Evolutionary conservation across 768 basidiomycete genomes (phyloP).

Genomic region (Chlorophyllum brunneum): DNA sequence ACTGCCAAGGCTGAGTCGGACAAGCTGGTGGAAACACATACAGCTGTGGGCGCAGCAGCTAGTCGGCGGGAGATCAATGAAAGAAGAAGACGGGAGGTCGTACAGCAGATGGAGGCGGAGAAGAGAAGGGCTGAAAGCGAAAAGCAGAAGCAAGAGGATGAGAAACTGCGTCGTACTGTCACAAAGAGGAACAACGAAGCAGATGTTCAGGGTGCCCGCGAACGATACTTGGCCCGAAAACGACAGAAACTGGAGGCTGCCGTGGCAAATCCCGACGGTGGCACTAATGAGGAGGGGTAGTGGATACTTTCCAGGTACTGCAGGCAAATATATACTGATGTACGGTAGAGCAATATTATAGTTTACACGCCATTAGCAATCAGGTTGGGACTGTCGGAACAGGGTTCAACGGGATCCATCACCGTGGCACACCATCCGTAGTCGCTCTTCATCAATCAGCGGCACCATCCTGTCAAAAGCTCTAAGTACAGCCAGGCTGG

Average conservation of each 20-base stretch:
- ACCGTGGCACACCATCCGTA: conserved; percentile 20
- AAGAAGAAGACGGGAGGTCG: conserved; percentile 74
- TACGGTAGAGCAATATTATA: conserved; percentile 1
- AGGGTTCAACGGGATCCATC: conserved; percentile 6
- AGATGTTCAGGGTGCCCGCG: conserved; percentile 70
- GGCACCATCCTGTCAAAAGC: conserved; percentile 49
- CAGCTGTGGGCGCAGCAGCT: conserved; percentile 84
- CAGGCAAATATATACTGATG: neutral
- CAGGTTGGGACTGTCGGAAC: neutral
- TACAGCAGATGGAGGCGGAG: conserved; percentile 76
- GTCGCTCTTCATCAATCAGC: conserved; percentile 27
- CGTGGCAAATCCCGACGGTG: conserved; percentile 8
- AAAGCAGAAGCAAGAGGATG: conserved; percentile 55
- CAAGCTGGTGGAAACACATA: conserved; percentile 43
- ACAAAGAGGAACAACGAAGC: conserved; percentile 72
- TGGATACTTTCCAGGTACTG: conserved; percentile 2
- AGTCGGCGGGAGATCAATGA: conserved; percentile 79
- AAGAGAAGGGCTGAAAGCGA: conserved; percentile 52
- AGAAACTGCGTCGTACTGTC: conserved; percentile 62
- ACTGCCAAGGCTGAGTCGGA: conserved; percentile 21
- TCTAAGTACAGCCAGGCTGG: conserved; percentile 41
- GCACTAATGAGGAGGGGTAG: neutral
- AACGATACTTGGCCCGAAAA: conserved; percentile 78
- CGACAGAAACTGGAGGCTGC: conserved; percentile 61
- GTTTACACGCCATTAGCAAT: conserved; percentile 1